Percentiles rank a stretch among this genome's conserved stretches.
phyloP scores from a whole-genome alignment of 1,139 yeast genomes.

The Zygosaccharomyces sapae region DNA sequence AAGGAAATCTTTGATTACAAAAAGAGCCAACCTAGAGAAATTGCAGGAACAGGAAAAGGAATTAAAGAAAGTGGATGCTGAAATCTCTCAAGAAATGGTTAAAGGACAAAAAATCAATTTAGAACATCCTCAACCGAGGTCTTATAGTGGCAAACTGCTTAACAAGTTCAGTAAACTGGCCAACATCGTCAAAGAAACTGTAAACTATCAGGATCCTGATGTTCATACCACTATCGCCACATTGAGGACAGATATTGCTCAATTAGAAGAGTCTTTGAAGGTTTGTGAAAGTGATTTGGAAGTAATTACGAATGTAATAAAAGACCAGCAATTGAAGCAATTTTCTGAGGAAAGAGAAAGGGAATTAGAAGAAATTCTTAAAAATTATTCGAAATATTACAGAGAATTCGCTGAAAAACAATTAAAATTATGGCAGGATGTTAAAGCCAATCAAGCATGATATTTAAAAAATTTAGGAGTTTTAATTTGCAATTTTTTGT shows the following conservation, averaged over 20 bases:
- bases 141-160: slow-evolving; percentile 28
- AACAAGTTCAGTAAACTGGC: slow-evolving; percentile 33
- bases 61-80: slow-evolving; percentile 33
- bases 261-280: slow-evolving; percentile 33
- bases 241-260: slow-evolving; percentile 32
- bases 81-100: slow-evolving; percentile 33
- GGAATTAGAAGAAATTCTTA: slow-evolving; percentile 27
- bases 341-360: slow-evolving; percentile 31
- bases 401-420: slow-evolving; percentile 35
- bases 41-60: slow-evolving; percentile 36
- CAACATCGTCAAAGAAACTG: slow-evolving; percentile 37
- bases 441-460: slow-evolving; percentile 23
- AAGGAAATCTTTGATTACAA: slow-evolving; percentile 32
- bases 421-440: slow-evolving; percentile 38
- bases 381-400: slow-evolving; percentile 32
- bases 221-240: slow-evolving; percentile 23
- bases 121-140: slow-evolving; percentile 29
- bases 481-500: neutral
- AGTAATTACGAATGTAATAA: slow-evolving; percentile 34
- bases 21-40: slow-evolving; percentile 31
- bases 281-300: slow-evolving; percentile 35
- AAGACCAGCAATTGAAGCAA: slow-evolving; percentile 28
- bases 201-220: slow-evolving; percentile 34
- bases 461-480: neutral
- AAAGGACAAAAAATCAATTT: slow-evolving; percentile 31